phyloP scores from a whole-genome alignment of 164 flowering plant species.

The Sextonia rubra region DNA sequence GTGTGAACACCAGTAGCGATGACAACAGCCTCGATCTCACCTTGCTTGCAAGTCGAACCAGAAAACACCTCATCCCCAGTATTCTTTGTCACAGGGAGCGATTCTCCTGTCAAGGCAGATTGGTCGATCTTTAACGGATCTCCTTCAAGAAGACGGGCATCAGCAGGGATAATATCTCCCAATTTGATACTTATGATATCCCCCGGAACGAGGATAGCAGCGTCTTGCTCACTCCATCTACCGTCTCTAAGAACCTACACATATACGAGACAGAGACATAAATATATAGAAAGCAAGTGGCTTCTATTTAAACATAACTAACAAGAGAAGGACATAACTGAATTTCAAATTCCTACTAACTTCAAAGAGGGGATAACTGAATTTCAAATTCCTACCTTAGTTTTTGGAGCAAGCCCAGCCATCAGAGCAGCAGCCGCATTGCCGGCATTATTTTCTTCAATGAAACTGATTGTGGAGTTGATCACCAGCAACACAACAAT shows the following conservation, averaged over 20 bases:
- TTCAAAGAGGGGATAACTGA: too few relatives aligned
- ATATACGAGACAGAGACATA: not conserved
- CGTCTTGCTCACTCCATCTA: constrained; percentile 74
- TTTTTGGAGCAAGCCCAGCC: constrained; percentile 81
- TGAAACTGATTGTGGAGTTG: constrained; percentile 74
- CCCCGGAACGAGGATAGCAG: constrained; percentile 70
- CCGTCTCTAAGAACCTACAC: constrained; percentile 74
- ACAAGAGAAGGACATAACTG: not conserved
- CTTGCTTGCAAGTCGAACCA: constrained; percentile 78
- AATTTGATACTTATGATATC: constrained; percentile 70
- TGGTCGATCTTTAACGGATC: constrained; percentile 78
- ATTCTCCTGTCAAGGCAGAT: constrained; percentile 79
- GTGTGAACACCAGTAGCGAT: constrained; percentile 85
- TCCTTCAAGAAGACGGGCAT: constrained; percentile 84
- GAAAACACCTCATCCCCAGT: constrained; percentile 76
- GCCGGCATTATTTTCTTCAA: constrained; percentile 80
- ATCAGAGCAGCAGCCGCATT: constrained; percentile 80
- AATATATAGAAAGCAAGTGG: not conserved
- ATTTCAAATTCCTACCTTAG: constrained; percentile 39
- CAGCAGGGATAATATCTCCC: constrained; percentile 78
- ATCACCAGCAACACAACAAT: constrained; percentile 53
- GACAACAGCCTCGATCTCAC: constrained; percentile 77
- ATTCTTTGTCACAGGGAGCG: constrained; percentile 72
- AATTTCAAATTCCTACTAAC: not conserved
- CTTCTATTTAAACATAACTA: too few relatives aligned